These are phyloP conservation scores for Penicillium lividum DNA, from an alignment of 495 filamentous ascomycete species.

Conservation along the genomic window DNA sequence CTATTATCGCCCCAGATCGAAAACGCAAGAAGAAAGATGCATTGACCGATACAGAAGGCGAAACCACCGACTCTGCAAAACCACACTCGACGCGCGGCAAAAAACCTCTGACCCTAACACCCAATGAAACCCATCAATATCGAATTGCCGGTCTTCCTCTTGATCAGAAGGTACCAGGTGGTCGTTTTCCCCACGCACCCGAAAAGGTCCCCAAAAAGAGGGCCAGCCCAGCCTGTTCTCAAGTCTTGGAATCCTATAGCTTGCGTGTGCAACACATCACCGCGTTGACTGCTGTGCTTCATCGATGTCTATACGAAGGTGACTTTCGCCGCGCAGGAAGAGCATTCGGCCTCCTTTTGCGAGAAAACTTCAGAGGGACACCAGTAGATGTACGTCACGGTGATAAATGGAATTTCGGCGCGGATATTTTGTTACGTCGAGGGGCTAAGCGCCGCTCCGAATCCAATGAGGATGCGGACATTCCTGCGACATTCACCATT, in stretches of 20 bases:
- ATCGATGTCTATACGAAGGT: conserved; percentile 58
- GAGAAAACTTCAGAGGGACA: conserved; percentile 51
- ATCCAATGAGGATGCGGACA: background rate
- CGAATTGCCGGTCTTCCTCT: conserved; percentile 47
- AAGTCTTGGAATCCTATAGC: conserved; percentile 33
- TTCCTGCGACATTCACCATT: conserved; percentile 38
- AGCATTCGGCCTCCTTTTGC: conserved; percentile 65
- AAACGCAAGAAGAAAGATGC: conserved; percentile 41
- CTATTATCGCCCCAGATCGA: conserved; percentile 35
- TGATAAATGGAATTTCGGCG: conserved; percentile 68
- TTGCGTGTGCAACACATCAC: conserved; percentile 59
- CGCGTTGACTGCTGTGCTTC: conserved; percentile 61
- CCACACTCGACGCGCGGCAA: too few relatives aligned
- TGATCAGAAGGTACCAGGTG: conserved; percentile 44
- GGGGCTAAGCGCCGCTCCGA: conserved; percentile 25
- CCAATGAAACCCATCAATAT: conserved; percentile 50
- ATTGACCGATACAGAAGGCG: conserved; percentile 29
- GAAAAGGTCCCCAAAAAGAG: conserved; percentile 15
- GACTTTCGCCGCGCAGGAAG: conserved; percentile 64
- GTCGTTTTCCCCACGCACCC: conserved; percentile 46
- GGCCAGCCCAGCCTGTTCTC: conserved; percentile 36
- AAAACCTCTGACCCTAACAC: conserved; percentile 38
- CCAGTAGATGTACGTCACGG: conserved; percentile 56
- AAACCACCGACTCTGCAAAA: conserved; percentile 27
- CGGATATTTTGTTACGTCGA: conserved; percentile 62